Base-by-base conservation (phyloP, 371 early-diverging fungal genomes). In the Entomophthora muscae region DNA sequence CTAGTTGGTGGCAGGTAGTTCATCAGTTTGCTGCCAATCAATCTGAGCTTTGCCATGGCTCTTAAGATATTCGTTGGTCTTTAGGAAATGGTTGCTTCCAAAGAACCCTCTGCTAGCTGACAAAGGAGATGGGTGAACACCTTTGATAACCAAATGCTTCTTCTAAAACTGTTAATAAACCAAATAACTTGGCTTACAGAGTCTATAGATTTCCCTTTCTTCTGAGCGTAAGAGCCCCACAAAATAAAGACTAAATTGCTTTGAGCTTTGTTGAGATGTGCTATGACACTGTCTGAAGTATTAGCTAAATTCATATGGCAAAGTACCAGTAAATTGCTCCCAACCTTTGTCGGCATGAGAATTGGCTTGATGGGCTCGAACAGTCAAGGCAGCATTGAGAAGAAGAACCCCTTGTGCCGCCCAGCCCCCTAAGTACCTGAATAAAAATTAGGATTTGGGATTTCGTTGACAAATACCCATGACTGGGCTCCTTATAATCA, bases 91-190 rank as follows among this genome's bases (percentile, higher is more conserved):
- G 12, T 81, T 77, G 64, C 88, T 84, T 0, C 87, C 88, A 69
- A 95, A 84, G 74, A 93, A 98, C 2, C 95, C 96, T 57, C 82
- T 76, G 67, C 82, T 77, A 2, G 93, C 97, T 33, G 90, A 87
- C 29, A 98, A 74, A 21, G 98, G 99, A 23, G 91, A 91, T 63
- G 99, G 99, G 73, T 99, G 99, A 1, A 88, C 89, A 3, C 90
- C 73, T 63, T 81, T 81, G 42, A 99, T 72, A 2, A 99, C 86
- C 56, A 89, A 69, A 72, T 99, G 98, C 73, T 80, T 80, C 30
- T 69, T 78, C 81, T 78, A 63, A 62, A 53, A 21, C 42, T 22
- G n/a, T 17, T 27, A 28, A 32, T 61, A 66, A 61, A 69, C 61
- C 68, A 65, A 62, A 70, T 24, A 68, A 64, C 57, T 53, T 23